A percentile compares a stretch with the other conserved stretches of the same genome.
phyloP scores from a whole-genome alignment of 345 rosid genomes.

The Cardamine occulta region DNA sequence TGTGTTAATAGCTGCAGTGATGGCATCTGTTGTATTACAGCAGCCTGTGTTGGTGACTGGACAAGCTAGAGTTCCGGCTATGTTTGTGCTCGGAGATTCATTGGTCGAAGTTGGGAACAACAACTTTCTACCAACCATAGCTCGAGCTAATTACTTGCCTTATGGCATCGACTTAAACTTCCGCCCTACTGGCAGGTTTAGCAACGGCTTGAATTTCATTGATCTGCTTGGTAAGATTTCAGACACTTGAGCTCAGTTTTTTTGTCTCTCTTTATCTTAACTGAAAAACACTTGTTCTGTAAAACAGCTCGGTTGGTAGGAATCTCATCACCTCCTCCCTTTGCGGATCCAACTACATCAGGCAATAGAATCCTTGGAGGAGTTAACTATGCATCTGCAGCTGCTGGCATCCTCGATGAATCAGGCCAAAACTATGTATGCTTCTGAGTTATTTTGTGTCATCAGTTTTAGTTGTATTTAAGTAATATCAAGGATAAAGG shows the following conservation, averaged over 20 bases:
- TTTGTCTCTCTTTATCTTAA: not conserved
- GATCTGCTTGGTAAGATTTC: slow-evolving; percentile 65
- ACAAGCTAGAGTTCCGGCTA: slow-evolving; percentile 58
- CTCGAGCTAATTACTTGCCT: slow-evolving; percentile 74
- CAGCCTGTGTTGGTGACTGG: slow-evolving; percentile 39
- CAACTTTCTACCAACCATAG: slow-evolving; percentile 65
- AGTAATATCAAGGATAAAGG: not conserved
- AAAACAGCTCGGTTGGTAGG: slow-evolving; percentile 62
- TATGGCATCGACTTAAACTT: slow-evolving; percentile 77
- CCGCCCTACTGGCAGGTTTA: slow-evolving; percentile 80
- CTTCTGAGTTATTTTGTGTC: not conserved
- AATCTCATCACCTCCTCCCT: slow-evolving; percentile 63
- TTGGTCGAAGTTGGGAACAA: slow-evolving; percentile 82
- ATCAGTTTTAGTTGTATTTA: not conserved
- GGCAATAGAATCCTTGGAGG: slow-evolving; percentile 69
- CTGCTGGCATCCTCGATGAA: slow-evolving; percentile 87
- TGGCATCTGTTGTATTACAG: slow-evolving; percentile 32
- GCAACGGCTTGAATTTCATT: slow-evolving; percentile 68
- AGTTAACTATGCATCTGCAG: slow-evolving; percentile 87
- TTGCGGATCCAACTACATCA: slow-evolving; percentile 63
- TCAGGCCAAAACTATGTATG: slow-evolving; percentile 75
- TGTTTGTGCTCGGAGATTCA: slow-evolving; percentile 92
- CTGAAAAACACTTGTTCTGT: slow-evolving; percentile 27
- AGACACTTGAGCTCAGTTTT: not conserved
- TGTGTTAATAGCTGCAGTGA: slow-evolving; percentile 26